Percentiles rank a stretch among this genome's conserved stretches.
Conservation (phyloP, 1,139 yeast species). For the Ogataea hybrid region DNA sequence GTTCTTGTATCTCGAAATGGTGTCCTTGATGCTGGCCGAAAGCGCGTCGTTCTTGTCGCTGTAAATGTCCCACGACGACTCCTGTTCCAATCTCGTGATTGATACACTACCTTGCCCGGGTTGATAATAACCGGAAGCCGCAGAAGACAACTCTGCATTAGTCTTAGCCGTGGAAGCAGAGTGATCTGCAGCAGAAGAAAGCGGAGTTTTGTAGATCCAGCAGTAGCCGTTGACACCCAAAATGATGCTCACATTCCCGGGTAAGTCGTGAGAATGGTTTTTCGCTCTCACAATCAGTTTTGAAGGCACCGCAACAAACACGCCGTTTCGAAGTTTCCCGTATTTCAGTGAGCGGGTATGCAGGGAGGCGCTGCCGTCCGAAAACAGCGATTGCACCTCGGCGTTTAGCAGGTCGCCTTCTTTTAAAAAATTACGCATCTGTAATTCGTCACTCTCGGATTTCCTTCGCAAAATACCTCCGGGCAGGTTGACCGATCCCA, state of each 20-base stretch:
- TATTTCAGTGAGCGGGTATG: constrained; percentile 95
- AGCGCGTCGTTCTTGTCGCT: constrained; percentile 84
- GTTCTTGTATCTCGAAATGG: constrained; percentile 82
- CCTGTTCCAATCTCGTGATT: constrained; percentile 88
- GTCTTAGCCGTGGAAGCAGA: constrained; percentile 30
- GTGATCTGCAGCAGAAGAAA: constrained; percentile 11
- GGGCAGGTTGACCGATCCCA: constrained; percentile 95
- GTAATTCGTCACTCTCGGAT: constrained; percentile 92
- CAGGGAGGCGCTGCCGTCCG: constrained; percentile 89
- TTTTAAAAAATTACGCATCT: constrained; percentile 89
- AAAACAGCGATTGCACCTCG: constrained; percentile 87
- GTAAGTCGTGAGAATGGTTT: constrained; percentile 80
- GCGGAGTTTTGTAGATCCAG: constrained; percentile 81
- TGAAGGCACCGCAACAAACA: constrained; percentile 76
- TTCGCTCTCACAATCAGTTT: constrained; percentile 80
- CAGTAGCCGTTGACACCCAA: constrained; percentile 93
- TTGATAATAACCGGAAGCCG: constrained; percentile 40
- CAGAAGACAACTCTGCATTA: constrained; percentile 40
- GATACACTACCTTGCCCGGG: constrained; percentile 65
- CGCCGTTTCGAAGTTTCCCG: constrained; percentile 92
- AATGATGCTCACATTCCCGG: constrained; percentile 87
- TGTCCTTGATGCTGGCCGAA: constrained; percentile 56
- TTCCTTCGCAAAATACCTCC: constrained; percentile 96
- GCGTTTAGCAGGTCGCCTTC: constrained; percentile 98
- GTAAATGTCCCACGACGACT: constrained; percentile 93